A percentile compares a stretch with the other conserved stretches of the same genome.
Evolutionary conservation across 495 filamentous ascomycete genomes (phyloP).

Genomic region (Durotheca rogersii): DNA sequence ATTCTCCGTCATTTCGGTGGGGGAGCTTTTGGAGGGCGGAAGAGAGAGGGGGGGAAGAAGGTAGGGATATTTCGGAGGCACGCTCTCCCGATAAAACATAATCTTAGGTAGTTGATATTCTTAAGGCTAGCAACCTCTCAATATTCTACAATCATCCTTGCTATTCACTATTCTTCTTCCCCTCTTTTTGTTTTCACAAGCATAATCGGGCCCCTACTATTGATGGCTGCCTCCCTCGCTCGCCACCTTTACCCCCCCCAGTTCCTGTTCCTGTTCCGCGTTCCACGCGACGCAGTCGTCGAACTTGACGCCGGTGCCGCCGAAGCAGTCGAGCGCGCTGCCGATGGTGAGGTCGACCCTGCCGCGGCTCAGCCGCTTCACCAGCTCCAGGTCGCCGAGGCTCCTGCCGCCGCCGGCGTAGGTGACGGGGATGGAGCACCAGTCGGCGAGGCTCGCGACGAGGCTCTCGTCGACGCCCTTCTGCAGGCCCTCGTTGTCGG

Average conservation of each 20-base stretch:
- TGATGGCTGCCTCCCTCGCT: neutral
- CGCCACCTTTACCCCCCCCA: neutral
- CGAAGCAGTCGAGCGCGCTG: conserved; percentile 94
- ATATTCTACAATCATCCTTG: neutral
- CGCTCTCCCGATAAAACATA: too few relatives aligned
- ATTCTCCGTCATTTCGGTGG: neutral
- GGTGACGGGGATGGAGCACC: conserved; percentile 89
- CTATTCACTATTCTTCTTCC: neutral
- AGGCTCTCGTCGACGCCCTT: conserved; percentile 84
- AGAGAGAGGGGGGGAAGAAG: too few relatives aligned
- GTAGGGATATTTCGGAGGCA: too few relatives aligned
- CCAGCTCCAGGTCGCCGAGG: conserved; percentile 74
- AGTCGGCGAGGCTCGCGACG: conserved; percentile 71
- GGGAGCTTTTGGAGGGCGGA: neutral
- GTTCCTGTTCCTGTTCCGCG: conserved; percentile 45
- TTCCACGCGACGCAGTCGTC: conserved; percentile 92
- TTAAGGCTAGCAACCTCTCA: neutral
- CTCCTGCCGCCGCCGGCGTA: conserved; percentile 92
- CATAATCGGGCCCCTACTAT: too few relatives aligned
- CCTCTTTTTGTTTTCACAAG: too few relatives aligned
- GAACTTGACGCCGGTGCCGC: conserved; percentile 80
- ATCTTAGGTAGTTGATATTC: neutral
- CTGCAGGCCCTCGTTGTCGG: conserved; percentile 95
- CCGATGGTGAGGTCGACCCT: conserved; percentile 94
- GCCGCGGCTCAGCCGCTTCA: conserved; percentile 72